These are phyloP conservation scores for Ophiostoma novo-ulmi DNA, from an alignment of 2,329 filamentous ascomycete genomes.

Conservation along the genomic window DNA sequence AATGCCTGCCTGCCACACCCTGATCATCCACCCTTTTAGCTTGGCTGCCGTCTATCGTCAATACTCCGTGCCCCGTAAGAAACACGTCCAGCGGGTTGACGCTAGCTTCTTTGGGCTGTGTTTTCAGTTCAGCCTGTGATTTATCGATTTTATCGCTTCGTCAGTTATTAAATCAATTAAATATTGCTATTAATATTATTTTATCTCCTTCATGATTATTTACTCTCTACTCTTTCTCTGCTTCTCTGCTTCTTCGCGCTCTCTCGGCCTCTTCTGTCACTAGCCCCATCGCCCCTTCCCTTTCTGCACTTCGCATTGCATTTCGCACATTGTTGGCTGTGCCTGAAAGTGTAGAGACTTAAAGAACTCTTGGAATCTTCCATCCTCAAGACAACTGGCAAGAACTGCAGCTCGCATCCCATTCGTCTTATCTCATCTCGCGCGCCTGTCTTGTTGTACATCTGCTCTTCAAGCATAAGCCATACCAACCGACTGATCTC, in stretches of 20 bases:
- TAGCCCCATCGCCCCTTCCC: constrained; percentile 16
- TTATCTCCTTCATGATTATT: background rate
- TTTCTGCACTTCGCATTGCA: background rate
- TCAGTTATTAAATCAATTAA: background rate
- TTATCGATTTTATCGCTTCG: background rate
- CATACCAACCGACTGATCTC: too few species aligned
- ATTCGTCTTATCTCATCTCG: background rate
- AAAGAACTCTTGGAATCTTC: too few species aligned
- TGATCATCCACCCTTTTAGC: constrained; percentile 10
- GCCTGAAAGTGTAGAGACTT: background rate
- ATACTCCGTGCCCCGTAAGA: constrained; percentile 13
- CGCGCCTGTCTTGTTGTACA: background rate
- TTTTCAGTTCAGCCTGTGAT: background rate
- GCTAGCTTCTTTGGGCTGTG: background rate
- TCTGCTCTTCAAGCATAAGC: background rate
- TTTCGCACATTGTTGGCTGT: background rate
- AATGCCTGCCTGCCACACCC: background rate
- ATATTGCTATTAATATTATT: background rate
- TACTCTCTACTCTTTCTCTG: background rate
- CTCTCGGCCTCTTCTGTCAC: constrained; percentile 12
- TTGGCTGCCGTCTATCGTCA: constrained; percentile 14
- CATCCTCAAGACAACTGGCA: background rate
- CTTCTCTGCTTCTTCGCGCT: constrained; percentile 5
- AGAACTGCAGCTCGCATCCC: background rate
- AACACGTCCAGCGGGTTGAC: constrained; percentile 13